Evolutionary conservation across 768 basidiomycete genomes (phyloP).

Genomic region (Tulasnella sp.): DNA sequence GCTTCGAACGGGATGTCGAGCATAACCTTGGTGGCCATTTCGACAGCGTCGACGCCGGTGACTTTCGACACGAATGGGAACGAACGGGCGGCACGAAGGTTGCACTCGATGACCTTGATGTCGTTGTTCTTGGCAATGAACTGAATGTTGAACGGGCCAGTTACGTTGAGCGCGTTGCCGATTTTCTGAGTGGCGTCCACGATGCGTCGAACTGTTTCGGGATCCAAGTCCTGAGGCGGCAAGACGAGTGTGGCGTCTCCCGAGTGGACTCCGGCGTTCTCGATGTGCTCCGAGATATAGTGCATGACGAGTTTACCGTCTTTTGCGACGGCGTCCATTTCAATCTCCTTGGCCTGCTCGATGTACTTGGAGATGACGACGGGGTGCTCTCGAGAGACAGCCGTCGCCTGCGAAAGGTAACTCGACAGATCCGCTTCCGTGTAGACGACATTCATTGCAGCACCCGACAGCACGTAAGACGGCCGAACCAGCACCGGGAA

Average conservation of each 20-base stretch:
- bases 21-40: constrained; percentile 99
- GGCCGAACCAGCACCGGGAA: constrained; percentile 96
- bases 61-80: constrained; percentile 99
- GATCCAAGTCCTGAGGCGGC: constrained; percentile 96
- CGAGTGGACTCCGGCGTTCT: constrained; percentile 98
- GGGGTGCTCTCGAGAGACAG: constrained; percentile 90
- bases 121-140: constrained; percentile 99
- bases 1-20: constrained; percentile 77
- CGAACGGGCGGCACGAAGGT: constrained; percentile 91
- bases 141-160: constrained; percentile 98
- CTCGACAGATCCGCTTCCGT: constrained; percentile 81
- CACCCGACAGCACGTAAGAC: constrained; percentile 98
- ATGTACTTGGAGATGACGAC: constrained; percentile 99
- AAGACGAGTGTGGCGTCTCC: constrained; percentile 97
- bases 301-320: constrained; percentile 99
- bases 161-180: constrained; percentile 93
- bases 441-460: constrained; percentile 99
- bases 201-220: constrained; percentile 89
- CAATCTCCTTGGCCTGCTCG: constrained; percentile 99
- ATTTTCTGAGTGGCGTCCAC: constrained; percentile 97
- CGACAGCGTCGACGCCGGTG: constrained; percentile 94
- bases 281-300: constrained; percentile 98
- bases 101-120: constrained; percentile 99
- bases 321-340: constrained; percentile 98
- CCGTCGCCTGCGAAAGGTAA: constrained; percentile 90